Evolutionary conservation across 176 grass and related monocot genomes (phyloP), one percentile per base, ranked within the genome.

Genomic region (Alloteropsis semialata): DNA sequence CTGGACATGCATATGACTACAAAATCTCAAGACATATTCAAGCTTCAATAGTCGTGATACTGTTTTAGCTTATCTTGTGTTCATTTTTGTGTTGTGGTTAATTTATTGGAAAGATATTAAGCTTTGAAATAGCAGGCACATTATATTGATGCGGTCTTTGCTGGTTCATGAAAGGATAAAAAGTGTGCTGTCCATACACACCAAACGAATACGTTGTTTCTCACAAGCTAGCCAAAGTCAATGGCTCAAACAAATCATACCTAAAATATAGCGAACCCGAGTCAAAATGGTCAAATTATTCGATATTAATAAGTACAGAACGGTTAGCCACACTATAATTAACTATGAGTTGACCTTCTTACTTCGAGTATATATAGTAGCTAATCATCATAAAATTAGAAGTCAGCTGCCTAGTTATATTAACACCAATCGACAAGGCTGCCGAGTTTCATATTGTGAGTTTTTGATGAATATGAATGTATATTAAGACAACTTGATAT

Each of bases 231-330:
- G 43, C 77, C 65, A 72, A 54, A 54, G 42, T 80, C 68, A 80
- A 86, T 34, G 51, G 16, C 21, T 74, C 30, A 29, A 29, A 39
- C 28, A 53, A 64, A 27, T 64, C 5, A 19, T 42, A 8, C 46
- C 36, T 44, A 54, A 53, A 55, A 74, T 81, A 44, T 32, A 56
- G 49, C 2, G 4, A 37, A 58, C 57, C 28, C 14, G 45, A 75
- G 60, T 87, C 48, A 81, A 81, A 66, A 27, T 0, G 60, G 77
- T 66, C 78, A 81, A 68, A 87, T 2, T 81, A 81, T 55, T 66
- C 6, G 16, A 87, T 75, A 34, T 14, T n/a, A 24, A 41, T n/a
- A 24, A 41, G 33, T 55, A 56, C 8, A 66, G 37, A 58, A 3
- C 34, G 12, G 32, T 42, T 72, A 38, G 17, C 68, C 46, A 10